A percentile compares a stretch with the other conserved stretches of the same genome.
Evolutionary conservation across 2,329 filamentous ascomycete genomes (phyloP).

Genomic region (Trichoderma cornu-damae): DNA sequence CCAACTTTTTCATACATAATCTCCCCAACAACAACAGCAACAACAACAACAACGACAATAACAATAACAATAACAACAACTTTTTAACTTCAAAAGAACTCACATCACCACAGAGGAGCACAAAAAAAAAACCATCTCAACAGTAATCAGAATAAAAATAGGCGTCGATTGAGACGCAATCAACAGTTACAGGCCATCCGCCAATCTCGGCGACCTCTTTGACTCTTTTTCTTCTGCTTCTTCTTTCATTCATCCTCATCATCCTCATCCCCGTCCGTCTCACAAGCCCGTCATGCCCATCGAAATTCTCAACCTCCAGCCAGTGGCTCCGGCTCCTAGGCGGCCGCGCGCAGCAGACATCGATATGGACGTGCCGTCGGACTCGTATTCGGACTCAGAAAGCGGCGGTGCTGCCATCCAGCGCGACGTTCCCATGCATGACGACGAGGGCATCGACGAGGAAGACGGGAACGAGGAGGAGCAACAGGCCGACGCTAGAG

Average conservation of each 20-base stretch:
- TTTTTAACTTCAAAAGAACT: no score
- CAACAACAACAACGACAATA: conserved; percentile 28
- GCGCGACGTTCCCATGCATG: conserved; percentile 43
- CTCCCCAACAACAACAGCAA: no score
- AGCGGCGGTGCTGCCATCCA: conserved; percentile 42
- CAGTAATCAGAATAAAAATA: background rate
- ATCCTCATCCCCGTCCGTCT: conserved; percentile 11
- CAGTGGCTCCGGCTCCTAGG: conserved; percentile 27
- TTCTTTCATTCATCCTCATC: background rate
- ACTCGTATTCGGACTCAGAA: conserved; percentile 37
- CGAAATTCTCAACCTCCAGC: conserved; percentile 42
- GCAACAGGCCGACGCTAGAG: conserved; percentile 18
- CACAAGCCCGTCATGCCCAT: conserved; percentile 40
- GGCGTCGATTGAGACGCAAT: background rate
- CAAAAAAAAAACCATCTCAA: background rate
- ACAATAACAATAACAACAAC: conserved; percentile 20
- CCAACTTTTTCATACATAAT: no score
- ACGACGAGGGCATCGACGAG: conserved; percentile 36
- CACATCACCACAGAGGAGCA: background rate
- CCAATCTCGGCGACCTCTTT: background rate
- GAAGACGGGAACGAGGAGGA: conserved; percentile 25
- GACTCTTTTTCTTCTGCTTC: no score
- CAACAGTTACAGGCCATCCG: background rate
- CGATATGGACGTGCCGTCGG: conserved; percentile 31
- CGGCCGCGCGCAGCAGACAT: conserved; percentile 14